Evolutionary conservation across 1,139 yeast species (phyloP), one percentile per base, ranked within the genome.

Genomic region (Yamadazyma blattariae): DNA sequence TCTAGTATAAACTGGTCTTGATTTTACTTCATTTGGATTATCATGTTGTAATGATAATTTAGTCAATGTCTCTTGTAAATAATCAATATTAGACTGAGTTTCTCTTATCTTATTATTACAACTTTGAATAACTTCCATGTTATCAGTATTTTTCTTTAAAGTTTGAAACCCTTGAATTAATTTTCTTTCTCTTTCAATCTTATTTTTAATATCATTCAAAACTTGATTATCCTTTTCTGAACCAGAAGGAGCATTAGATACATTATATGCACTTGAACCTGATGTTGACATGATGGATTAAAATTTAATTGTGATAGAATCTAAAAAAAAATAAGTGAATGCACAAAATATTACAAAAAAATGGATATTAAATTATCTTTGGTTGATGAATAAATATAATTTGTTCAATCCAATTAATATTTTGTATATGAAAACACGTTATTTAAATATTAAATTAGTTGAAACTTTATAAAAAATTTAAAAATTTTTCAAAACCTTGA

Each of bases 61-160:
- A 33, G 73, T 69, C 51, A 92, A 67, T 7, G 92, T 82, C 39
- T 86, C 87, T 52, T 83, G 85, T 44, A 92, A 72, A 51, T 90
- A 92, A 48, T 87, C 92, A 46, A 92, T 85, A 60, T 90, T 90
- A 45, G 87, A 81, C 52, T 88, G 90, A 2, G 97, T 90, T 51
- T 92, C 97, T 44, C 94, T 71, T 48, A 92, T 89, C 51, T 83
- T 88, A 25, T 90, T 81, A 59, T 88, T 90, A 67, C 97, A 90
- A 56, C 85, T 79, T 54, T 88, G 95, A 49, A 90, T 89, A 33
- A 90, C 96, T 45, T 77, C 79, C 15, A 82, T 70, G 59, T 92
- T 92, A 45, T 70, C 61, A 15, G 97, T 87, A 45, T 79, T 81
- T 55, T 79, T 80, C 56, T 87, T 82, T 62, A 92, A 69, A 41